Percentiles rank a stretch among this genome's conserved stretches.
phyloP scores from a whole-genome alignment of 805 yeast species.

The Candida takata region DNA sequence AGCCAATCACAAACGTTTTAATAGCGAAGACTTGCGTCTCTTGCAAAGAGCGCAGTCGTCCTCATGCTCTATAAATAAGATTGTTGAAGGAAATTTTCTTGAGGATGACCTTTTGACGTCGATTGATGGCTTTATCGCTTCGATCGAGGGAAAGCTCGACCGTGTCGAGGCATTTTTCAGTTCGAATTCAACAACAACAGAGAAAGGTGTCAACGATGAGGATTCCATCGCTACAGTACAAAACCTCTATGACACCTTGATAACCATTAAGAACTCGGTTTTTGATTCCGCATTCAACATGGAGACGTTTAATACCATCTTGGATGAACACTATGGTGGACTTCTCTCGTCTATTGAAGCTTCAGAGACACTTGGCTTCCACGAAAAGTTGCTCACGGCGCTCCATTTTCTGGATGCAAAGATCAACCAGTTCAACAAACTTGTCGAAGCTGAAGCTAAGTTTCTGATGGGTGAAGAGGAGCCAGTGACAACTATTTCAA shows the following conservation, averaged over 20 bases:
- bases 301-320: conserved; percentile 17
- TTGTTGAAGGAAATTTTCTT: conserved; percentile 20
- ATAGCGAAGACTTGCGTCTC: conserved; percentile 18
- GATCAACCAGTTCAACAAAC: conserved; percentile 31
- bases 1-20: conserved; percentile 11
- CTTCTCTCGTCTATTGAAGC: conserved; percentile 18
- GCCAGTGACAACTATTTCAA: conserved; percentile 12
- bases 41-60: conserved; percentile 20
- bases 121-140: conserved; percentile 19
- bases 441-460: conserved; percentile 23
- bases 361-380: conserved; percentile 20
- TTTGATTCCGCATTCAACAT: conserved; percentile 16
- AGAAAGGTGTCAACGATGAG: conserved; percentile 7
- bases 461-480: conserved; percentile 10
- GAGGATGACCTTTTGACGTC: conserved; percentile 17
- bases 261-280: conserved; percentile 21
- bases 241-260: conserved; percentile 22
- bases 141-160: conserved; percentile 22
- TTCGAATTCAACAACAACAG: conserved; percentile 1
- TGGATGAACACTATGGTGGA: conserved; percentile 24
- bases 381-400: conserved; percentile 29
- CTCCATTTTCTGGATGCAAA: conserved; percentile 34
- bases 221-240: conserved; percentile 19
- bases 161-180: conserved; percentile 19
- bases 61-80: conserved; percentile 18